phyloP scores from a whole-genome alignment of 2,329 filamentous ascomycete genomes.

The Penicillium sumatraense region DNA sequence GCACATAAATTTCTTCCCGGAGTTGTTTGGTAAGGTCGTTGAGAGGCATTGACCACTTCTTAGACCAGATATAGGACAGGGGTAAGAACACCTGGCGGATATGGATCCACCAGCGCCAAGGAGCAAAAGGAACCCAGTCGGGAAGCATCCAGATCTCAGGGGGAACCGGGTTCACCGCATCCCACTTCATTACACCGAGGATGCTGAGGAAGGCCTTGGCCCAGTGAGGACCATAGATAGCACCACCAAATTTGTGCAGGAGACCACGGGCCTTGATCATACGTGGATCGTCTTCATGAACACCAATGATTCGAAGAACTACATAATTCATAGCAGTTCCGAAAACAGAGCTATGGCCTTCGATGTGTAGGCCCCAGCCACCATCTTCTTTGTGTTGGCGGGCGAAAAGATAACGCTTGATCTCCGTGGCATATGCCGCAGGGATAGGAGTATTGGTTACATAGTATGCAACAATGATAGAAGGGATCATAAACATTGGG shows the following conservation, averaged over 20 bases:
- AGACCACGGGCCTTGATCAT: slow-evolving; percentile 84
- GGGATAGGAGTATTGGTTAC: slow-evolving; percentile 87
- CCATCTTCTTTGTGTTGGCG: slow-evolving; percentile 84
- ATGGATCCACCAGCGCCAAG: slow-evolving; percentile 98
- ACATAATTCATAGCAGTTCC: slow-evolving; percentile 90
- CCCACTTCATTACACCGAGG: slow-evolving; percentile 83
- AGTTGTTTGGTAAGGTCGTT: slow-evolving; percentile 75
- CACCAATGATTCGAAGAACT: slow-evolving; percentile 77
- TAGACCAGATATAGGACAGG: slow-evolving; percentile 90
- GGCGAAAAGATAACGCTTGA: slow-evolving; percentile 89
- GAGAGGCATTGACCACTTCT: slow-evolving; percentile 75
- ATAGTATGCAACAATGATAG: slow-evolving; percentile 84
- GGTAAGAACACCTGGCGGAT: slow-evolving; percentile 95
- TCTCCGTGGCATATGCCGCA: slow-evolving; percentile 78
- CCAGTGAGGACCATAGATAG: slow-evolving; percentile 86
- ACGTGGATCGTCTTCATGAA: slow-evolving; percentile 78
- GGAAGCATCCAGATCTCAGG: slow-evolving; percentile 90
- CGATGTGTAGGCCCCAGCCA: slow-evolving; percentile 97
- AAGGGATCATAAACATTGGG: slow-evolving; percentile 92
- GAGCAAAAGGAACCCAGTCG: slow-evolving; percentile 86
- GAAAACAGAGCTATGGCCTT: slow-evolving; percentile 89
- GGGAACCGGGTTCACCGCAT: slow-evolving; percentile 91
- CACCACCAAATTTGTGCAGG: slow-evolving; percentile 84
- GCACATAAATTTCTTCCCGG: slow-evolving; percentile 78
- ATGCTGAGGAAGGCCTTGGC: slow-evolving; percentile 94